Conservation (phyloP, 805 yeast genomes). For the Metschnikowia peoriensis region DNA sequence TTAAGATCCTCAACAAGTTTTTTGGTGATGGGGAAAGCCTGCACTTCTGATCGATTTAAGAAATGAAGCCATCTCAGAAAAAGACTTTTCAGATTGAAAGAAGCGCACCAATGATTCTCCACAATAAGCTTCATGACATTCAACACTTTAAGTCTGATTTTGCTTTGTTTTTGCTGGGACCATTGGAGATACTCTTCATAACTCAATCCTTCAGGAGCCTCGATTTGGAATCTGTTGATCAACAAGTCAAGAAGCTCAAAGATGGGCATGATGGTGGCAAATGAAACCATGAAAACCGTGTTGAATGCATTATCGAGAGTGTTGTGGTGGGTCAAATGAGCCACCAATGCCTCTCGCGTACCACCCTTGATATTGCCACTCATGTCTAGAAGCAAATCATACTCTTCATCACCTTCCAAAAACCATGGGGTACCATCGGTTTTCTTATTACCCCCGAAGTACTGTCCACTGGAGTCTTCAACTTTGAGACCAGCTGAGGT, state of each 20-base stretch:
- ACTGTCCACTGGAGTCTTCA: conserved; percentile 34
- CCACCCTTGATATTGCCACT: conserved; percentile 83
- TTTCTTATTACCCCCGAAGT: conserved; percentile 34
- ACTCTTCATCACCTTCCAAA: conserved; percentile 64
- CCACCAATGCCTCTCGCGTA: conserved; percentile 69
- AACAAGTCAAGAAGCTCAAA: conserved; percentile 57
- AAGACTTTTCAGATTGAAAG: conserved; percentile 50
- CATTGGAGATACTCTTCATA: conserved; percentile 78
- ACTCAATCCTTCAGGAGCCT: conserved; percentile 85
- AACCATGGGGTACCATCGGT: conserved; percentile 63
- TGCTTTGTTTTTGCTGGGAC: conserved; percentile 67
- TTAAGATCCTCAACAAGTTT: conserved; percentile 24
- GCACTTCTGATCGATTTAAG: conserved; percentile 22
- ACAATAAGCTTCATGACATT: conserved; percentile 65
- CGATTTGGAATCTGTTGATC: conserved; percentile 61
- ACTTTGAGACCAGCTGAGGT: conserved; percentile 36
- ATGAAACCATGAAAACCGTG: conserved; percentile 68
- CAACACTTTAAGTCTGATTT: conserved; percentile 64
- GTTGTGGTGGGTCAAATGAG: conserved; percentile 77
- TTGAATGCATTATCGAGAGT: conserved; percentile 61
- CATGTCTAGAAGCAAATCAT: conserved; percentile 54
- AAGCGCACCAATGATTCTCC: conserved; percentile 67
- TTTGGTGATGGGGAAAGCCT: conserved; percentile 29
- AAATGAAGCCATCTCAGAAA: conserved; percentile 35
- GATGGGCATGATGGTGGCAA: conserved; percentile 70